Conservation (phyloP, 345 rosid species). For the Abelmoschus esculentus region DNA sequence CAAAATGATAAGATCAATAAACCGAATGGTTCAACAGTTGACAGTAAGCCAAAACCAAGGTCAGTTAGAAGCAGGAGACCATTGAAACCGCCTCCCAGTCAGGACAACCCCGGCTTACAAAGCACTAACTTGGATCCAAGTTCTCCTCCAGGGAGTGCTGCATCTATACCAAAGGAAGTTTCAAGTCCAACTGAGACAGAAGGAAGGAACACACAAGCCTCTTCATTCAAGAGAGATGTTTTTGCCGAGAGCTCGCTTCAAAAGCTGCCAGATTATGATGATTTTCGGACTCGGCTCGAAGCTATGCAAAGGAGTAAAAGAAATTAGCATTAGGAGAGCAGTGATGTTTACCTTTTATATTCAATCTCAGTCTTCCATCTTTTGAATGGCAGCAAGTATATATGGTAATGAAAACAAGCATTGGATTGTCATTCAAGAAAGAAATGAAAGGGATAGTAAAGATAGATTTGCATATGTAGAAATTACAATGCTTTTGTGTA, state of each 20-base stretch:
- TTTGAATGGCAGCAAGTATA: no score
- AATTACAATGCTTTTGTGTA: no score
- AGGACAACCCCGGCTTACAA: neutral
- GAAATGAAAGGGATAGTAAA: no score
- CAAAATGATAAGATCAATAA: slow-evolving; percentile 13
- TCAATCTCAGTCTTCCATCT: no score
- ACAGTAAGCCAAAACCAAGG: slow-evolving; percentile 48
- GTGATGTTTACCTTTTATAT: neutral
- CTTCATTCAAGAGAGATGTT: slow-evolving; percentile 27
- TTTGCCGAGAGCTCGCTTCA: slow-evolving; percentile 33
- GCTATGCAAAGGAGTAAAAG: slow-evolving; percentile 20
- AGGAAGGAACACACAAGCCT: slow-evolving; percentile 28
- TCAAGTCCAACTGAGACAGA: neutral
- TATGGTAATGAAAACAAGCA: no score
- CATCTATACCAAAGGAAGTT: slow-evolving; percentile 8
- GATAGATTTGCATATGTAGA: no score
- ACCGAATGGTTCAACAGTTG: slow-evolving; percentile 18
- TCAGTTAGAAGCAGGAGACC: slow-evolving; percentile 46
- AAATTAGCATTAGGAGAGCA: neutral
- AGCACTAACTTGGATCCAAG: slow-evolving; percentile 20
- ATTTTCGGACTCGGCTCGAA: slow-evolving; percentile 41
- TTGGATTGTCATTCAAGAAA: no score
- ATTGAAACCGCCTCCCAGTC: slow-evolving; percentile 28
- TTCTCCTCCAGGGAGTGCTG: slow-evolving; percentile 16
- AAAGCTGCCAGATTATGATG: slow-evolving; percentile 51